Evolutionary conservation across 2,329 filamentous ascomycete genomes (phyloP), one percentile per base, ranked within the genome.

Genomic region (Aspergillus melleus): DNA sequence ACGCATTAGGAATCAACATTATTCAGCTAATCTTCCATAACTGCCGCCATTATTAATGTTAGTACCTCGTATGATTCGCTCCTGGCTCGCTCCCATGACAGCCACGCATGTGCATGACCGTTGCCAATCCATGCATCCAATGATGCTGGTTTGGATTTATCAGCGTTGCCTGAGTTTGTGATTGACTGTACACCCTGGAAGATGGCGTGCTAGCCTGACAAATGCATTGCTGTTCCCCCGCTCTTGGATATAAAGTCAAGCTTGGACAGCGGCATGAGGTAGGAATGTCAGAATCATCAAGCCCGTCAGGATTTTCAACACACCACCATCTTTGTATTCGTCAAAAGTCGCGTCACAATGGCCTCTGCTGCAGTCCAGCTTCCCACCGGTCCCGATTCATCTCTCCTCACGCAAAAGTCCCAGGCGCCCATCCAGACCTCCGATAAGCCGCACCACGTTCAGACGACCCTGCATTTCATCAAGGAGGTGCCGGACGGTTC

Each of bases 391-490:
- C 61, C 61, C 9, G 52, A 57, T 8, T 32, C 64, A 19, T 49
- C 57, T 19, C 54, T 59, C 29, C 57, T 57, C 10, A 56, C 56
- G 16, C 59, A 68, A 20, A 64, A 61, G 12, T 56, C 66, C 26
- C 22, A 53, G 2, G 11, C 3, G 49, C 11, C 3, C 55, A 9
- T 51, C 65, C 1, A 61, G 61, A 32, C 66, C n/a, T 44, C 59
- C 4, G 66, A 72, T 5, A 66, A 66, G 6, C 70, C 68, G 5
- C 71, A 71, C 49, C 69, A 74, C 58, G 76, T 80, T 58, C 74
- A 76, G 55, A 77, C 79, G 22, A 77, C 72, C 3, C 73, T 83
- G 51, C 81, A 81, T 61, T 82, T 81, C 68, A 76, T 78, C 46
- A 80, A 80, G 67, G 75, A 77, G 46, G 69, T 79, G 39, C 72